Evolutionary conservation across 306 rosid species (phyloP).

Genomic region (Cercis canadensis): DNA sequence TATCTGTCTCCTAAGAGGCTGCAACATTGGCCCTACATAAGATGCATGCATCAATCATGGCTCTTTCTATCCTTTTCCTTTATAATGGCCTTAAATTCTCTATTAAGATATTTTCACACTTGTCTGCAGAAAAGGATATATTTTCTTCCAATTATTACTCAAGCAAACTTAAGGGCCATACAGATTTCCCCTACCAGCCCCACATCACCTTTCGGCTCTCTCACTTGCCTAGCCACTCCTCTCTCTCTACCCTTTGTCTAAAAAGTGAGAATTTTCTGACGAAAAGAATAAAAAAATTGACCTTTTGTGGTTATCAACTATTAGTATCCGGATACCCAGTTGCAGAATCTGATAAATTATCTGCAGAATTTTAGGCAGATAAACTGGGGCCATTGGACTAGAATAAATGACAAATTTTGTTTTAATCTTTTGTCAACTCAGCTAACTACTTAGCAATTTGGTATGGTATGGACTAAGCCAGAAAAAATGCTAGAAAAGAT

Average conservation of each 20-base stretch:
- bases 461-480: neutral
- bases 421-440: neutral
- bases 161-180: constrained; percentile 29
- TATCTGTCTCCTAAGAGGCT: constrained; percentile 46
- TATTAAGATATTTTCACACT: neutral
- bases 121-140: constrained; percentile 25
- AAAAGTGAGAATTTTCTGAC: neutral
- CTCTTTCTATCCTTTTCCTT: constrained; percentile 18
- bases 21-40: constrained; percentile 44
- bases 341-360: too few relatives aligned
- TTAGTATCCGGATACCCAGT: too few relatives aligned
- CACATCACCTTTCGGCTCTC: constrained; percentile 47
- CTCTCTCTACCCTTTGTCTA: neutral
- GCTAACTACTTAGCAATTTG: constrained; percentile 26
- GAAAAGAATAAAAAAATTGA: neutral
- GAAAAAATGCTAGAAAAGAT: constrained; percentile 1
- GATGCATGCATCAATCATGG: constrained; percentile 24
- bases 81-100: neutral
- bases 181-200: constrained; percentile 34
- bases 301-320: too few relatives aligned
- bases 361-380: constrained; percentile 38
- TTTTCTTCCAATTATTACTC: constrained; percentile 25
- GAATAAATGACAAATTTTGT: neutral
- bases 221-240: neutral
- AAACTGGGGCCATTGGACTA: constrained; percentile 33